phyloP scores from a whole-genome alignment of 23 red algal species.

The Gracilariopsis chorda region DNA sequence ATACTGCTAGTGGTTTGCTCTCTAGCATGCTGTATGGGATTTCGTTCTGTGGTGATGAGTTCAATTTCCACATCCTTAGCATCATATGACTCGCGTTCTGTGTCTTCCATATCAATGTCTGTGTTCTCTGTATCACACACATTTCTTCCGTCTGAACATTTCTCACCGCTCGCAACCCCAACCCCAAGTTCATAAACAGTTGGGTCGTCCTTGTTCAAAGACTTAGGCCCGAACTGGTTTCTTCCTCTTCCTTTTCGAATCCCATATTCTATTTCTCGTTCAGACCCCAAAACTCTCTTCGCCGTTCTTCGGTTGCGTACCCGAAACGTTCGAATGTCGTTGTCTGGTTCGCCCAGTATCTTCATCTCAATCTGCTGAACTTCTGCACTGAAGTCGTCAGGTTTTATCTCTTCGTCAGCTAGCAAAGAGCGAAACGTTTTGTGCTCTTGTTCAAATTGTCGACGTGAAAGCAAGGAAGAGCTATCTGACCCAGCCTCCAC shows the following conservation, averaged over 20 bases:
- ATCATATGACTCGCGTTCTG: not conserved
- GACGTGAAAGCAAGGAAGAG: not conserved
- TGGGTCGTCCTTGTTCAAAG: not conserved
- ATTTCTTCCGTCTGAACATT: not conserved
- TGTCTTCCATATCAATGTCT: not conserved
- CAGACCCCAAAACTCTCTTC: too few relatives aligned
- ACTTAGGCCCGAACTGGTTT: too few relatives aligned
- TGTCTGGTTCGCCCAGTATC: not conserved
- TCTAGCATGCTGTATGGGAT: not conserved
- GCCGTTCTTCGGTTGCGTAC: not conserved
- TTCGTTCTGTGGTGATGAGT: not conserved
- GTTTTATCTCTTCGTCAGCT: not conserved
- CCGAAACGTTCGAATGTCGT: not conserved
- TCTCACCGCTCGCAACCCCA: too few relatives aligned
- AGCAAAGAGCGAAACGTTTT: not conserved
- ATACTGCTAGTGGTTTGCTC: too few relatives aligned
- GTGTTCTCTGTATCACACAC: too few relatives aligned
- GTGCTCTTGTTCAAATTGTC: not conserved
- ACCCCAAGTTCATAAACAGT: too few relatives aligned
- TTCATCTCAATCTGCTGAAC: not conserved
- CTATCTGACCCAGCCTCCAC: slow-evolving; percentile 2
- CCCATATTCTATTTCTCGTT: not conserved
- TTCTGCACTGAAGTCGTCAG: not conserved
- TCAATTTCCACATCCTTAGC: not conserved
- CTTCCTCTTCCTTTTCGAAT: not conserved